A percentile compares a stretch with the other conserved stretches of the same genome.
Conservation (phyloP, 768 basidiomycete genomes). For the Trametes sanguinea region DNA sequence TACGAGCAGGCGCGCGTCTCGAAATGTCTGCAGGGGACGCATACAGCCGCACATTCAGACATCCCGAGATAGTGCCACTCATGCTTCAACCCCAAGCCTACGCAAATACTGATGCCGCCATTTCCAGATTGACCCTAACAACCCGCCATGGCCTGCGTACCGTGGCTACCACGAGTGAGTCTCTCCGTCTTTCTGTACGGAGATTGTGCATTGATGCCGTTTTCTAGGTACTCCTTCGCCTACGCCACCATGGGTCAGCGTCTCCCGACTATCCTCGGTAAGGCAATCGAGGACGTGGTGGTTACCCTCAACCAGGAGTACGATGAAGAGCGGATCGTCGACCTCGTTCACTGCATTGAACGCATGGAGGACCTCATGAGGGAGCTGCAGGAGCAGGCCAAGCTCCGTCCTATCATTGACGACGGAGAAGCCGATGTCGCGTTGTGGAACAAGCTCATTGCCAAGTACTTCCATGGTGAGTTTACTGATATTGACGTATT, state of each 20-base stretch:
- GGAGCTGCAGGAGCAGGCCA: conserved; percentile 81
- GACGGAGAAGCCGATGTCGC: conserved; percentile 91
- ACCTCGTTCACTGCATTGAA: conserved; percentile 83
- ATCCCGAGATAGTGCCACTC: neutral
- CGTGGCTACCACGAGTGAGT: conserved; percentile 56
- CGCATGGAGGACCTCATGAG: conserved; percentile 90
- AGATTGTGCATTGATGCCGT: neutral
- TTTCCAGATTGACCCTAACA: conserved; percentile 72
- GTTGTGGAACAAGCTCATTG: conserved; percentile 97
- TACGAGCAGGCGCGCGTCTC: conserved; percentile 17
- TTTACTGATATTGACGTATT: neutral
- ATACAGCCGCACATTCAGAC: neutral
- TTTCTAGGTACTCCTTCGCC: conserved; percentile 76
- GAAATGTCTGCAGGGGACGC: neutral
- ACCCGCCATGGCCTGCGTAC: conserved; percentile 81
- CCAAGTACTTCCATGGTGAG: conserved; percentile 87
- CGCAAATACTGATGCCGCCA: neutral
- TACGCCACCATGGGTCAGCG: conserved; percentile 97
- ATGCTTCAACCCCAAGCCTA: neutral
- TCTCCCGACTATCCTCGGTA: conserved; percentile 92
- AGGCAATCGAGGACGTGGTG: conserved; percentile 90
- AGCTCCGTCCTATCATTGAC: conserved; percentile 85
- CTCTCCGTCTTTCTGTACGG: too few relatives aligned
- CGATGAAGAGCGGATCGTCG: conserved; percentile 79
- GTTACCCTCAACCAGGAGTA: conserved; percentile 87